Evolutionary conservation across 768 basidiomycete genomes (phyloP), one percentile per base, ranked within the genome.

Genomic region (Strobilomyces dryophilus): DNA sequence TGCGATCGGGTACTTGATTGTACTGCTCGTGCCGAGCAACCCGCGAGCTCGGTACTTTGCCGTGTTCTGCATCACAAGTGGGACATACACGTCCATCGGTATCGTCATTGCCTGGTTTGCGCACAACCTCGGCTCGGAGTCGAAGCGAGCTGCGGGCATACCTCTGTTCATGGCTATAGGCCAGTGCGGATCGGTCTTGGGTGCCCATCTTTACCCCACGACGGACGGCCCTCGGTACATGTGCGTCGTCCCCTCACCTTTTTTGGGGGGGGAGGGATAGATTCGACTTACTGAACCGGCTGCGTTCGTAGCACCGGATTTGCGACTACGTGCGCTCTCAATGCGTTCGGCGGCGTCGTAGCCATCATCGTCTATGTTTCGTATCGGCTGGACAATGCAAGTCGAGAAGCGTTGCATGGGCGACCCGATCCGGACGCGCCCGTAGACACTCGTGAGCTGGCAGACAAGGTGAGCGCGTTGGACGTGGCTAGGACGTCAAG

Each of bases 141-240:
- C 84, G 0, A 89, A 90, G 68, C 82, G 80, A 51, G 87, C 88
- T 0, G 81, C 86, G 0, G 87, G 87, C 0, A 84, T 88, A 31
- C 85, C 86, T 9, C 77, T 87, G 70, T 88, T 89, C 63, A 88
- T 88, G 82, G 79, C 85, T 11, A 87, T 90, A 35, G 88, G 88
- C 0, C 88, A 90, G 62, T 82, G 85, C 47, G 88, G 87, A 12
- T 86, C 86, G 55, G 70, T 88, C 44, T 73, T 87, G n/a, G 87
- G 86, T n/a, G 78, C 86, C 0, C 85, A 88, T 53, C 71, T 90
- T 12, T 89, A 81, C 67, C 88, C 87, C 0, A 70, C 76, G 15
- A 74, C 76, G 0, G 81, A 88, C 36, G 80, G 81, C 0, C 88
- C 88, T 1, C 69, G 70, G 36, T 90, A 88, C 57, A 79, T 79